These are phyloP conservation scores for Colletotrichum sp. DNA, from an alignment of 2,329 filamentous ascomycete genomes.

Conservation along the genomic window DNA sequence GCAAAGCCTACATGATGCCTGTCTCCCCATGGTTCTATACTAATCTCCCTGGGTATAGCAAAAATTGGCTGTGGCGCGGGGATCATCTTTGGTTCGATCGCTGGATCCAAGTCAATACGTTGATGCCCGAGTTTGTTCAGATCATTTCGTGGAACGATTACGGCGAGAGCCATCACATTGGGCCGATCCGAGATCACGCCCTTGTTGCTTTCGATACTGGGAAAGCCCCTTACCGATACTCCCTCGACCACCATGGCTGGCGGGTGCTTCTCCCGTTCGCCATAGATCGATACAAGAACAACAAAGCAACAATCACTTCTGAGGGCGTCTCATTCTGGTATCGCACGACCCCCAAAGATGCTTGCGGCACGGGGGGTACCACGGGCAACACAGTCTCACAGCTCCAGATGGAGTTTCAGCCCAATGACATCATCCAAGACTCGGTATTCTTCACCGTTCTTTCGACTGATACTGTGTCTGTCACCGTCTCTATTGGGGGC, in stretches of 20 bases:
- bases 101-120: constrained; percentile 55
- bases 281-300: constrained; percentile 54
- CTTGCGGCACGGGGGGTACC: constrained; percentile 32
- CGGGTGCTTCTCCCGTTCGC: constrained; percentile 52
- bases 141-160: constrained; percentile 56
- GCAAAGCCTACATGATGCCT: constrained; percentile 51
- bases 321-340: constrained; percentile 37
- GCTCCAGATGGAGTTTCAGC: constrained; percentile 25
- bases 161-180: constrained; percentile 61
- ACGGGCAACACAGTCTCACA: constrained; percentile 30
- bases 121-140: constrained; percentile 55
- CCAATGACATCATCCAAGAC: constrained; percentile 19
- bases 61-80: constrained; percentile 67
- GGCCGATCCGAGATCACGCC: constrained; percentile 40
- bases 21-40: constrained; percentile 66
- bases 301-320: constrained; percentile 28
- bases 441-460: constrained; percentile 24
- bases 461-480: not conserved
- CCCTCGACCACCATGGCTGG: constrained; percentile 53
- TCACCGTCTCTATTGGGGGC: not conserved
- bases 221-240: constrained; percentile 50
- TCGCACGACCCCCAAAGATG: constrained; percentile 26
- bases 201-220: not conserved
- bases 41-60: constrained; percentile 57
- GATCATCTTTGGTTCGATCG: constrained; percentile 65